Evolutionary conservation across 2,329 filamentous ascomycete genomes (phyloP), one percentile per base, ranked within the genome.

Genomic region (Penicillium oxalicum): DNA sequence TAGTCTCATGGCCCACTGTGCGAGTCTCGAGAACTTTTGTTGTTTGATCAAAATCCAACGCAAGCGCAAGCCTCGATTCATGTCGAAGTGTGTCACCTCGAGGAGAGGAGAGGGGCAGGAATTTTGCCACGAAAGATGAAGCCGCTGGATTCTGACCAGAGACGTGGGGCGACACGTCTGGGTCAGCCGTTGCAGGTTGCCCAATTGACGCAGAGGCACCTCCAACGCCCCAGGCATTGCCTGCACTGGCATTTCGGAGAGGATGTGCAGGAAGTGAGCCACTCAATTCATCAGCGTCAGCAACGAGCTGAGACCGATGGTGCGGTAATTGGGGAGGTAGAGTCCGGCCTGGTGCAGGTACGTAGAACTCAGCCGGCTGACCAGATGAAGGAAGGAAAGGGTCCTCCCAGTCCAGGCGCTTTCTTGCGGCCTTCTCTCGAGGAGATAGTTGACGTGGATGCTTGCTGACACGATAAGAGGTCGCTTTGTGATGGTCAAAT

Each of bases 141-240:
- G 88, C 87, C 62, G 83, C 88, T 1, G 85, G 87, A 28, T 86
- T 81, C 61, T 83, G 87, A 45, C 79, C 80, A n/a, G 87, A 62
- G 44, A 84, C 69, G 26, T 79, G 78, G 26, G 83, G 84, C 50
- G 77, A 77, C 1, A 84, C 86, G 65, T 85, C 77, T 40, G 84
- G 73, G 18, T 84, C 59, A 4, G 68, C 70, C 42, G 67, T 56
- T 13, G 75, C 56, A 27, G 66, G 63, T 38, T 61, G 72, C 12
- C 75, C 71, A 26, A 72, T 73, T 6, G 74, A 71, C n/a, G 81
- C 79, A 43, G 80, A 78, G 8, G 80, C 63, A n/a, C 87, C 86
- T 26, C 88, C 87, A 9, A 93, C 82, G 13, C 82, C 80, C 88
- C 88, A 95, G 13, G 91, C 77, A 8, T 83, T 78, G 2, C 86